These are phyloP conservation scores for Paecilomyces formosus DNA, from an alignment of 2,329 filamentous ascomycete species.

Conservation along the genomic window DNA sequence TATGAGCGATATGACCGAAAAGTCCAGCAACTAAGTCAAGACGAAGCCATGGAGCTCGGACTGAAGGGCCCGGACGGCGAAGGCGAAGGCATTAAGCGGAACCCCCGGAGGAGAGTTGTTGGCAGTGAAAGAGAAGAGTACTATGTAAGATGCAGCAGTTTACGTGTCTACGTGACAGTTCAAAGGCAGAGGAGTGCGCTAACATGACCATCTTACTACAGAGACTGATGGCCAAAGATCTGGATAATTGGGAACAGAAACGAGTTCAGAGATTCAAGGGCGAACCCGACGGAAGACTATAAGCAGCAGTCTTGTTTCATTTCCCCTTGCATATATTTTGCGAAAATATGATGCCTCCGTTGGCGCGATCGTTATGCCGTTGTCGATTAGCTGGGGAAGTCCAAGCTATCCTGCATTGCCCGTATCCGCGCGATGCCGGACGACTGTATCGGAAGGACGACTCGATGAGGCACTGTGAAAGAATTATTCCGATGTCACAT, in stretches of 20 bases:
- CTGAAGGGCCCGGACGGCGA: constrained; percentile 58
- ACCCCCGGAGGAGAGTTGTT: constrained; percentile 35
- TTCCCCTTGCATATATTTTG: background rate
- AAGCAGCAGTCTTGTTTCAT: constrained; percentile 15
- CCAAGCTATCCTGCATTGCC: background rate
- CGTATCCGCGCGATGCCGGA: background rate
- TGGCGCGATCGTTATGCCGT: background rate
- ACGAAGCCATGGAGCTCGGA: constrained; percentile 79
- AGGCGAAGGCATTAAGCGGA: constrained; percentile 66
- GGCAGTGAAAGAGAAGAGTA: constrained; percentile 41
- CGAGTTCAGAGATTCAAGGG: constrained; percentile 82
- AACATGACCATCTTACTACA: constrained; percentile 26
- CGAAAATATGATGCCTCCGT: background rate
- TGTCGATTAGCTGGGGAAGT: background rate
- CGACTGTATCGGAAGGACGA: background rate
- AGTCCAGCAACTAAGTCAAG: constrained; percentile 73
- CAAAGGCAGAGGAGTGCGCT: background rate
- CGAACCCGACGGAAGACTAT: constrained; percentile 78
- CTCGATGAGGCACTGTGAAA: background rate
- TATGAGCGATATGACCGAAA: constrained; percentile 92
- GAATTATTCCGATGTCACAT: background rate
- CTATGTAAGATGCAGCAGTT: constrained; percentile 26
- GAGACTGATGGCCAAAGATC: constrained; percentile 77
- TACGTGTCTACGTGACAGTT: background rate
- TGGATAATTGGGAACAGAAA: constrained; percentile 96